These are phyloP conservation scores for Microdochium nivale DNA, from an alignment of 2,329 filamentous ascomycete species.

Conservation along the genomic window DNA sequence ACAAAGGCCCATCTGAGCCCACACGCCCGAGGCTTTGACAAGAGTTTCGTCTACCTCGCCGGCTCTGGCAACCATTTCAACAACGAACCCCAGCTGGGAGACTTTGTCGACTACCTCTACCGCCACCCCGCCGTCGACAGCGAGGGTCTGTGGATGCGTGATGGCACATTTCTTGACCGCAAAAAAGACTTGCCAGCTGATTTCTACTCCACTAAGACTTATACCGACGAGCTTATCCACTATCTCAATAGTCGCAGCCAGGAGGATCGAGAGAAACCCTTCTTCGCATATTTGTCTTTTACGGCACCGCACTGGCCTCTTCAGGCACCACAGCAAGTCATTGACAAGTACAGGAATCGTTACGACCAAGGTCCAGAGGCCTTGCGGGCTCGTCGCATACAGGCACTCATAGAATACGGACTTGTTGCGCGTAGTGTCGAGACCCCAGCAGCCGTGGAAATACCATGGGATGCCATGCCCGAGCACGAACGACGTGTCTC, in stretches of 20 bases:
- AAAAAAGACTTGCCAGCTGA: slow-evolving; percentile 24
- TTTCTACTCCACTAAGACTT: slow-evolving; percentile 36
- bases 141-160: slow-evolving; percentile 2
- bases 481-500: slow-evolving; percentile 5
- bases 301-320: slow-evolving; percentile 46
- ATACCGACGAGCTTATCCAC: slow-evolving; percentile 26
- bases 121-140: background rate
- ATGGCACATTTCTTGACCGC: slow-evolving; percentile 7
- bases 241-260: slow-evolving; percentile 24
- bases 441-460: slow-evolving; percentile 6
- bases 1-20: slow-evolving; percentile 24
- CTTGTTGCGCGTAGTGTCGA: slow-evolving; percentile 19
- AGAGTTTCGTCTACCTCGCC: slow-evolving; percentile 43
- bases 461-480: slow-evolving; percentile 9
- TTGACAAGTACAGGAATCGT: slow-evolving; percentile 12
- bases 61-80: slow-evolving; percentile 37
- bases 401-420: slow-evolving; percentile 9
- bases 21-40: slow-evolving; percentile 43
- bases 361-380: slow-evolving; percentile 27
- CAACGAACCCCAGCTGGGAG: slow-evolving; percentile 12
- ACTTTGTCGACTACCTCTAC: slow-evolving; percentile 1
- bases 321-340: slow-evolving; percentile 28
- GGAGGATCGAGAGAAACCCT: background rate
- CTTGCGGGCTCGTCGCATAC: background rate
- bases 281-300: slow-evolving; percentile 35